A percentile compares a stretch with the other conserved stretches of the same genome.
Evolutionary conservation across 352 stramenopile species (phyloP).

Genomic region (Pythium oligandrum): DNA sequence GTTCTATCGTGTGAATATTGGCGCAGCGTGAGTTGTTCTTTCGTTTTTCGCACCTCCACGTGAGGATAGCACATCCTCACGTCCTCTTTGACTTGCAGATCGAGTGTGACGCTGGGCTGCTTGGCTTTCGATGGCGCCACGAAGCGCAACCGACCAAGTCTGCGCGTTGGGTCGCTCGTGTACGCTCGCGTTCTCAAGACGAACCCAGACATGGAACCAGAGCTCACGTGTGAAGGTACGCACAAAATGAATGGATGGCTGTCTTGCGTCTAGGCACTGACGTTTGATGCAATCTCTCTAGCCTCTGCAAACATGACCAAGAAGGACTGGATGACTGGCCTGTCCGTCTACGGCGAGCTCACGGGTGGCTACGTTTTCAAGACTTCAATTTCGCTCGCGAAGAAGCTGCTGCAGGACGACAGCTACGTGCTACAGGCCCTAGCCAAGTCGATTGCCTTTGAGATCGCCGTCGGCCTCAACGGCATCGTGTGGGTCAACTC

Average conservation of each 20-base stretch:
- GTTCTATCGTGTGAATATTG: constrained; percentile 95
- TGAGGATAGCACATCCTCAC: too few relatives aligned
- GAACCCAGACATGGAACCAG: constrained; percentile 87
- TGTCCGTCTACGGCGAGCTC: constrained; percentile 95
- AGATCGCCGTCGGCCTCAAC: constrained; percentile 95
- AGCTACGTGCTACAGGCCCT: constrained; percentile 83
- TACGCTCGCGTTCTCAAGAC: constrained; percentile 93
- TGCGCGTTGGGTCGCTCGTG: constrained; percentile 90
- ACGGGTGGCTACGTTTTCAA: constrained; percentile 91
- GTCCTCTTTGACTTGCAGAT: constrained; percentile 23
- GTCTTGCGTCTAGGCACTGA: too few relatives aligned
- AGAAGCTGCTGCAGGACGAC: constrained; percentile 67
- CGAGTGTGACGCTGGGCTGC: constrained; percentile 55
- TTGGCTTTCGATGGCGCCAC: constrained; percentile 97
- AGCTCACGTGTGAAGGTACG: constrained; percentile 93
- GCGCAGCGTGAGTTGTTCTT: constrained; percentile 67
- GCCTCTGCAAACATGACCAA: constrained; percentile 78
- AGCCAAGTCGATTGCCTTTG: constrained; percentile 85
- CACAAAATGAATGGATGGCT: too few relatives aligned
- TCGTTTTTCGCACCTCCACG: too few relatives aligned
- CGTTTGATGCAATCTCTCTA: constrained; percentile 4
- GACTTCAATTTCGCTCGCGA: constrained; percentile 72
- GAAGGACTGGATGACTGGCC: constrained; percentile 99
- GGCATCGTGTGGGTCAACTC: constrained; percentile 95
- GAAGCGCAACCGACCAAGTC: constrained; percentile 94